These are phyloP conservation scores for Lactuca sativa DNA, from an alignment of 129 eudicot genomes.

Conservation along the genomic window DNA sequence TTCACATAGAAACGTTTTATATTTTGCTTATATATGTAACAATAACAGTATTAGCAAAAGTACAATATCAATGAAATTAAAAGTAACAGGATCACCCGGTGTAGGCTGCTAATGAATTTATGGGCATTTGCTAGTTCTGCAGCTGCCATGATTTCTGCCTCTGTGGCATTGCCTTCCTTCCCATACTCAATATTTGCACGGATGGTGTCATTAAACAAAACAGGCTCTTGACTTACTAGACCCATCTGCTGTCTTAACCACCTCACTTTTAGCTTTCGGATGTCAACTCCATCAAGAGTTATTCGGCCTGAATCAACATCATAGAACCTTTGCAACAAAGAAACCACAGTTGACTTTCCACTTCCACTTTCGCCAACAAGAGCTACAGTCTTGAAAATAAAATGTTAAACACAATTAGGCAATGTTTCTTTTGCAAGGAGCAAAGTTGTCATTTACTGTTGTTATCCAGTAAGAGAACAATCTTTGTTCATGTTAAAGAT, in stretches of 20 bases:
- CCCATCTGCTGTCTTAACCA: constrained; percentile 41
- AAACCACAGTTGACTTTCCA: constrained; percentile 32
- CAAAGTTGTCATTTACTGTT: neutral
- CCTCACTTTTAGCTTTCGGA: constrained; percentile 24
- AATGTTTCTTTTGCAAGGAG: neutral
- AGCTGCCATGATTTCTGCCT: constrained; percentile 28
- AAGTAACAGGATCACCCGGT: constrained; percentile 25
- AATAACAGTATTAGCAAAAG: neutral
- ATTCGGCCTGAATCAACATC: constrained; percentile 32
- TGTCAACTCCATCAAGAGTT: constrained; percentile 20
- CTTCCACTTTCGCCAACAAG: constrained; percentile 42
- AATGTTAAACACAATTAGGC: neutral
- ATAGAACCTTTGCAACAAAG: constrained; percentile 33
- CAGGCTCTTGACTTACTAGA: constrained; percentile 40
- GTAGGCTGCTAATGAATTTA: constrained; percentile 58
- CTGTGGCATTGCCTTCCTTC: constrained; percentile 32
- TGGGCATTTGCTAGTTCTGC: constrained; percentile 64
- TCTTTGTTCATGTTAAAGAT: too few species aligned
- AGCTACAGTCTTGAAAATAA: constrained; percentile 28
- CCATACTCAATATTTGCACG: constrained; percentile 39
- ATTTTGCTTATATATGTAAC: neutral
- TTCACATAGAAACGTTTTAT: constrained; percentile 1
- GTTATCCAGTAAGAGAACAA: neutral
- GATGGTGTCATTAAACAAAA: constrained; percentile 37
- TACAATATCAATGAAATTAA: neutral